Conservation (phyloP, 2,329 filamentous ascomycete species). For the Hymenoscyphus fructigenus region DNA sequence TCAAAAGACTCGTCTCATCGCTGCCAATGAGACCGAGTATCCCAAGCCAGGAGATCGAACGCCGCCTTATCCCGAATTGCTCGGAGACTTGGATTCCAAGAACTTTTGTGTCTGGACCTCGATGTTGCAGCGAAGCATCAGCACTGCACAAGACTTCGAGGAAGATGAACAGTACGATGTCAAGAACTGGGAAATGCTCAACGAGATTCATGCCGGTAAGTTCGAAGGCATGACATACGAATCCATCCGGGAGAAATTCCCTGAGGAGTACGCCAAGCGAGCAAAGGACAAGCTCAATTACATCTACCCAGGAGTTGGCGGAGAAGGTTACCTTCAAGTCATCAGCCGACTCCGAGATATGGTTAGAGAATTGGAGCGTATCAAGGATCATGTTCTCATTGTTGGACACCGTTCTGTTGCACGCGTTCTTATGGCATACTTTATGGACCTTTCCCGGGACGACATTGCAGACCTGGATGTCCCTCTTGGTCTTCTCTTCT, state of each 20-base stretch:
- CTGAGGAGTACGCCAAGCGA: slow-evolving; percentile 79
- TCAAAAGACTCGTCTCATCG: slow-evolving; percentile 72
- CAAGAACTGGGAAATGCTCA: slow-evolving; percentile 97
- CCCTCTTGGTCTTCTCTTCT: slow-evolving; percentile 89
- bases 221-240: slow-evolving; percentile 96
- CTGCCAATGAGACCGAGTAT: slow-evolving; percentile 68
- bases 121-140: slow-evolving; percentile 87
- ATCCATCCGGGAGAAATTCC: slow-evolving; percentile 77
- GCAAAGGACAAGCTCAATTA: slow-evolving; percentile 89
- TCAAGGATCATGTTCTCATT: slow-evolving; percentile 91
- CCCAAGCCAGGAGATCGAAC: slow-evolving; percentile 88
- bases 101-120: slow-evolving; percentile 98
- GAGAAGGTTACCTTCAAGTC: slow-evolving; percentile 94
- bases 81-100: slow-evolving; percentile 70
- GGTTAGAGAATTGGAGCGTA: slow-evolving; percentile 95
- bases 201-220: slow-evolving; percentile 88
- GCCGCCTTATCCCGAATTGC: slow-evolving; percentile 87
- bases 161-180: slow-evolving; percentile 90
- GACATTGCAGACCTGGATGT: slow-evolving; percentile 95
- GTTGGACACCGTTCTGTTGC: slow-evolving; percentile 91
- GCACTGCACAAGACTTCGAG: slow-evolving; percentile 87
- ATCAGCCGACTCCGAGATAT: slow-evolving; percentile 94
- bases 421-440: slow-evolving; percentile 91
- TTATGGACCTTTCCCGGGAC: slow-evolving; percentile 85
- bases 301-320: slow-evolving; percentile 92